Percentiles rank a stretch among this genome's conserved stretches.
phyloP scores from a whole-genome alignment of 352 stramenopile species.

The Globisporangium sylvaticum region DNA sequence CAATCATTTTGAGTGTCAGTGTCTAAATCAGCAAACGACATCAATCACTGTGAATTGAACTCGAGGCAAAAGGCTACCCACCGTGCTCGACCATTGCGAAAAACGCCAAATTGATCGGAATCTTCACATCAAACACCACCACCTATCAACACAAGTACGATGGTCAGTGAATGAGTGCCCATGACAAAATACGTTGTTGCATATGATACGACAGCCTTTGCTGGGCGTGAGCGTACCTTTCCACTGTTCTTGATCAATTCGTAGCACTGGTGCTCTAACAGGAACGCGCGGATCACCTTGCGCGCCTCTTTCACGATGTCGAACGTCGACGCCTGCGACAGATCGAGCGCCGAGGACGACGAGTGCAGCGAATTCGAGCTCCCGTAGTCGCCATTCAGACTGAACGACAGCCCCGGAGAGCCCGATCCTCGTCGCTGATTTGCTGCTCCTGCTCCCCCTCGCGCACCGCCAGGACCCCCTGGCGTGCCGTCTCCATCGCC shows the following conservation, averaged over 20 bases:
- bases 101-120: conserved; percentile 98
- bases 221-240: conserved; percentile 61
- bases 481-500: conserved; percentile 16
- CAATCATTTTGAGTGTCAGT: not conserved
- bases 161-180: not conserved
- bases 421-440: conserved; percentile 1
- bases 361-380: conserved; percentile 22
- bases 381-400: conserved; percentile 24
- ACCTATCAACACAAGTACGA: conserved; percentile 34
- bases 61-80: conserved; percentile 25
- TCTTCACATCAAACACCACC: conserved; percentile 98
- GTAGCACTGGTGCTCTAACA: conserved; percentile 90
- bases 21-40: too few relatives aligned
- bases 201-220: too few relatives aligned
- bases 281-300: conserved; percentile 85
- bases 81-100: conserved; percentile 98
- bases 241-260: conserved; percentile 95
- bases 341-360: conserved; percentile 33
- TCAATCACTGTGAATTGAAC: too few relatives aligned
- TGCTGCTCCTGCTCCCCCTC: conserved; percentile 8
- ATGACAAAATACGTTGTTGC: not conserved
- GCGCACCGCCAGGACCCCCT: not conserved
- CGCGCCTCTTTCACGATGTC: conserved; percentile 78
- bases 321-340: conserved; percentile 42
- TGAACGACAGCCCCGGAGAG: conserved; percentile 21